phyloP scores from a whole-genome alignment of 768 basidiomycete genomes.

The Psilocybe sp. region DNA sequence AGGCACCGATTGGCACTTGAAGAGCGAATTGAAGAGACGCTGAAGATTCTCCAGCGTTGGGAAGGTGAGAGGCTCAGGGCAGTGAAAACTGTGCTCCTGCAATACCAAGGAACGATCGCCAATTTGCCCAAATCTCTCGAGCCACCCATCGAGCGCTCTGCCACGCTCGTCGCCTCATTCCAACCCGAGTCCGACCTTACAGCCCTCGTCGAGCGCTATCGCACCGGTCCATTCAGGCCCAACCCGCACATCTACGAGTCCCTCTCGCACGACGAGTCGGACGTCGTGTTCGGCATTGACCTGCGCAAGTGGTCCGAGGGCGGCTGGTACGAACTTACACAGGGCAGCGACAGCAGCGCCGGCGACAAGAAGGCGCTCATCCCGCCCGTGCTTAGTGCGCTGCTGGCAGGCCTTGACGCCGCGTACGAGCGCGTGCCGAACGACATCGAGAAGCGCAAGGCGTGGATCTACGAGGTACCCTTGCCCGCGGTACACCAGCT shows the following conservation, averaged over 20 bases:
- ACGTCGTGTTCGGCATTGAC: conserved; percentile 91
- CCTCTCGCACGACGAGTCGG: conserved; percentile 76
- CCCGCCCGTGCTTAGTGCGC: conserved; percentile 69
- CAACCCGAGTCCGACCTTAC: conserved; percentile 86
- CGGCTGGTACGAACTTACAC: conserved; percentile 60
- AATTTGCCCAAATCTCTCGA: conserved; percentile 69
- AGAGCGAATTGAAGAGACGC: conserved; percentile 78
- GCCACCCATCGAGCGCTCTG: conserved; percentile 63
- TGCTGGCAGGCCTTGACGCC: conserved; percentile 61
- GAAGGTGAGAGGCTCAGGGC: conserved; percentile 80
- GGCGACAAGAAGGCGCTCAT: conserved; percentile 55
- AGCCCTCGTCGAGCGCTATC: conserved; percentile 87
- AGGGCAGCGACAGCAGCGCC: conserved; percentile 32
- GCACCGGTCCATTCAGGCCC: conserved; percentile 92
- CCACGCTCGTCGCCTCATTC: conserved; percentile 76
- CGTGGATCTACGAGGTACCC: conserved; percentile 95
- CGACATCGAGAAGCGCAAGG: conserved; percentile 80
- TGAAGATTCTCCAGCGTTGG: conserved; percentile 81
- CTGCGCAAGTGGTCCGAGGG: conserved; percentile 88
- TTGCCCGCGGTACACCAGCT: conserved; percentile 81
- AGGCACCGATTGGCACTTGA: conserved; percentile 83
- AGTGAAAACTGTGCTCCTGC: conserved; percentile 85
- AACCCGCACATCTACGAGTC: conserved; percentile 84
- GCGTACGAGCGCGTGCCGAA: conserved; percentile 59
- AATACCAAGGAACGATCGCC: conserved; percentile 80